Percentiles rank a stretch among this genome's conserved stretches.
phyloP scores from a whole-genome alignment of 352 stramenopile genomes.

The Peronosclerospora sorghi region DNA sequence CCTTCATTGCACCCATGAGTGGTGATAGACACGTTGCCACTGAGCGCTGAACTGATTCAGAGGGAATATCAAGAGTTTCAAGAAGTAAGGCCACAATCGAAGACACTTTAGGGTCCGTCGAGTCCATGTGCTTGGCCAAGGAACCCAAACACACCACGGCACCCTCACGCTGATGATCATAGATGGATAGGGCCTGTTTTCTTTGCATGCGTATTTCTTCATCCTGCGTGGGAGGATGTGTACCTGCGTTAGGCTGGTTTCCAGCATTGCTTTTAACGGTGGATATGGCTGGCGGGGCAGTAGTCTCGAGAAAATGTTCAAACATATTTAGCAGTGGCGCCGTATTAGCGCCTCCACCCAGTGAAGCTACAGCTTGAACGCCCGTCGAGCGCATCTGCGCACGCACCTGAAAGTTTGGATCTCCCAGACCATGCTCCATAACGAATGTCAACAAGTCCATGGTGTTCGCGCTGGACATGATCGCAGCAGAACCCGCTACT shows the following conservation, averaged over 20 bases:
- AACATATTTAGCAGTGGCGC: constrained; percentile 56
- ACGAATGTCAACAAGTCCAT: constrained; percentile 69
- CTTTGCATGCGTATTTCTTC: constrained; percentile 22
- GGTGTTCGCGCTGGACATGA: constrained; percentile 44
- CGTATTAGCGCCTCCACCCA: constrained; percentile 58
- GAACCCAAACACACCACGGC: constrained; percentile 85
- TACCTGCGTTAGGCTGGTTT: constrained; percentile 27
- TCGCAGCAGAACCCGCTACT: constrained; percentile 17
- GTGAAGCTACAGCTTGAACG: constrained; percentile 63
- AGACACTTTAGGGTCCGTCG: constrained; percentile 80
- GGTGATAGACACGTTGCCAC: constrained; percentile 85
- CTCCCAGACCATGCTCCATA: constrained; percentile 63
- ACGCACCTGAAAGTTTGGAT: constrained; percentile 60
- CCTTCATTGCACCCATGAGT: constrained; percentile 76
- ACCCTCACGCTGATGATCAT: constrained; percentile 85
- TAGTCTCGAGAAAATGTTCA: constrained; percentile 60
- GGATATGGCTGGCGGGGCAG: constrained; percentile 17
- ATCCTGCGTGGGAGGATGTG: constrained; percentile 17
- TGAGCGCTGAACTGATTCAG: constrained; percentile 88
- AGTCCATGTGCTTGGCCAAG: constrained; percentile 85
- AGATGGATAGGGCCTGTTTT: constrained; percentile 36
- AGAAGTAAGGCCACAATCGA: constrained; percentile 82
- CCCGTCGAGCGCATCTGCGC: constrained; percentile 80
- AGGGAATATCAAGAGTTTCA: constrained; percentile 85
- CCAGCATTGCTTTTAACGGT: constrained; percentile 2